Evolutionary conservation across 768 basidiomycete species (phyloP).

Genomic region (Phaeotremella skinneri): DNA sequence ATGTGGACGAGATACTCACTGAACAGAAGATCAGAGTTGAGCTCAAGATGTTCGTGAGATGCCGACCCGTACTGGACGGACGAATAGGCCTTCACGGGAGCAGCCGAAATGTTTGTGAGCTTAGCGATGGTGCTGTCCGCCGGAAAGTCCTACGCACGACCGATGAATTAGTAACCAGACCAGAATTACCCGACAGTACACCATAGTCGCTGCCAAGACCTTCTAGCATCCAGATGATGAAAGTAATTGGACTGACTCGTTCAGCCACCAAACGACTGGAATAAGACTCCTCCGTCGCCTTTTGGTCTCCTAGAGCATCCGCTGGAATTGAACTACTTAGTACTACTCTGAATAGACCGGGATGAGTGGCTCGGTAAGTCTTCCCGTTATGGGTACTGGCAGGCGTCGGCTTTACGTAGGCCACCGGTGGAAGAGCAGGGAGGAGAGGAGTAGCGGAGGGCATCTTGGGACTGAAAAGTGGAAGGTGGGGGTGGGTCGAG

Average conservation of each 20-base stretch:
- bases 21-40: conserved; percentile 64
- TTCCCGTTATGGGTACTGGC: conserved; percentile 40
- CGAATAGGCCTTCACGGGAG: conserved; percentile 56
- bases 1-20: conserved; percentile 51
- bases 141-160: conserved; percentile 36
- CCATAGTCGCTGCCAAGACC: neutral
- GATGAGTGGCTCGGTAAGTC: conserved; percentile 47
- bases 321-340: conserved; percentile 20
- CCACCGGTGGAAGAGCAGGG: conserved; percentile 20
- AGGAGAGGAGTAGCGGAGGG: conserved; percentile 27
- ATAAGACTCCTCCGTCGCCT: conserved; percentile 28
- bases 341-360: conserved; percentile 43
- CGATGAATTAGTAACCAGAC: too few species aligned
- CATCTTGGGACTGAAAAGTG: conserved; percentile 32
- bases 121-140: conserved; percentile 34
- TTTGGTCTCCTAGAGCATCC: conserved; percentile 11
- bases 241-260: conserved; percentile 28
- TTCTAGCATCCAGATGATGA: neutral
- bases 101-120: conserved; percentile 39
- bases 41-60: conserved; percentile 58
- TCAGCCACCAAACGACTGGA: conserved; percentile 45
- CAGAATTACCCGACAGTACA: too few species aligned
- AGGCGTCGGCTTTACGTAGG: conserved; percentile 45
- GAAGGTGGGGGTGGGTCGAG: neutral
- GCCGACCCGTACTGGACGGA: conserved; percentile 59